These are phyloP conservation scores for Kuraishia capsulata DNA, from an alignment of 805 yeast species.

Conservation along the genomic window DNA sequence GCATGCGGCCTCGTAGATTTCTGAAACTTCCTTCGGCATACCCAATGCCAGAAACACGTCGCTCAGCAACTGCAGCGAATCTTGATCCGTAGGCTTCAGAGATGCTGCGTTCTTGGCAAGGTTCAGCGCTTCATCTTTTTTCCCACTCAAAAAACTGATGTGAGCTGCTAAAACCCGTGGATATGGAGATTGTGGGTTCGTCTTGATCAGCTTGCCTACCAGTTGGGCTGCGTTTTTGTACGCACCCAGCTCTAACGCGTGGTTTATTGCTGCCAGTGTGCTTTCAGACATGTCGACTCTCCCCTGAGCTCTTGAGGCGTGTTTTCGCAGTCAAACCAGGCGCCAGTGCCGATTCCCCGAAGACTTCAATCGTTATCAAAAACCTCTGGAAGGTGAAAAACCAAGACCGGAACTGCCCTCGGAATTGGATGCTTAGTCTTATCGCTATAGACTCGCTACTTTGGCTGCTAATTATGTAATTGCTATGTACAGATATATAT, in stretches of 20 bases:
- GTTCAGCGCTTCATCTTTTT: conserved; percentile 21
- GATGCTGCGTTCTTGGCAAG: conserved; percentile 18
- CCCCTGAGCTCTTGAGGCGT: too few relatives aligned
- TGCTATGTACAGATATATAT: too few relatives aligned
- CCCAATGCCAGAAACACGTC: conserved; percentile 32
- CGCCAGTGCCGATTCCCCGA: too few relatives aligned
- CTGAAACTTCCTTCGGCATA: conserved; percentile 28
- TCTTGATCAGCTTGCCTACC: conserved; percentile 36
- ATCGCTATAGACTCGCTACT: too few relatives aligned
- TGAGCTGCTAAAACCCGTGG: conserved; percentile 37
- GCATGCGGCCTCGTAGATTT: conserved; percentile 48
- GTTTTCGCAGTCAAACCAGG: too few relatives aligned
- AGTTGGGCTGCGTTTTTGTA: conserved; percentile 43
- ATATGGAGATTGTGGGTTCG: conserved; percentile 49
- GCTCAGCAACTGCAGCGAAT: conserved; percentile 39
- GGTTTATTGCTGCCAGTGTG: conserved; percentile 20
- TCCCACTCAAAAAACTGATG: conserved; percentile 23
- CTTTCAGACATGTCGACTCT: conserved; percentile 17
- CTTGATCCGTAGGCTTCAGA: conserved; percentile 43
- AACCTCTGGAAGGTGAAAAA: too few relatives aligned
- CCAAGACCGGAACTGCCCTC: too few relatives aligned
- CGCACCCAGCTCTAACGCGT: conserved; percentile 43
- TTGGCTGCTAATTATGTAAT: too few relatives aligned
- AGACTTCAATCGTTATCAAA: too few relatives aligned
- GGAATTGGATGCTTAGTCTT: too few relatives aligned